These are phyloP conservation scores for Tilletia caries DNA, from an alignment of 1,284 basidiomycete genomes.

Conservation along the genomic window DNA sequence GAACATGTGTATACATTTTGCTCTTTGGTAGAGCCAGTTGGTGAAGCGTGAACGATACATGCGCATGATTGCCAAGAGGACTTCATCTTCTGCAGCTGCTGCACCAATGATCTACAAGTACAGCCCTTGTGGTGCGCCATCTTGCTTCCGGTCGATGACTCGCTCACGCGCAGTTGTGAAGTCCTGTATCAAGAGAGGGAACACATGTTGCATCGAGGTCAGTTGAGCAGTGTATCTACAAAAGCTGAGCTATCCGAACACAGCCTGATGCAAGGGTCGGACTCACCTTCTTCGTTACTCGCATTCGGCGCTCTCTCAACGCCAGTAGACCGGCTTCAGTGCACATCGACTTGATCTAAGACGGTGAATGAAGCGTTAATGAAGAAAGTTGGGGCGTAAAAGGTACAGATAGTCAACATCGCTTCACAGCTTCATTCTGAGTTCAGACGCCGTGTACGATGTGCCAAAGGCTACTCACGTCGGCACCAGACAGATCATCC, in stretches of 20 bases:
- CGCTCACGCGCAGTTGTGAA: conserved; percentile 49
- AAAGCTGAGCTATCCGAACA: background rate
- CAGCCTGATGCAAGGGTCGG: background rate
- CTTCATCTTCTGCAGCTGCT: too few relatives aligned
- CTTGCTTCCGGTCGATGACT: conserved; percentile 51
- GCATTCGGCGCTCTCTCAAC: conserved; percentile 89
- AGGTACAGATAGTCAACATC: too few relatives aligned
- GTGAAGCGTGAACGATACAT: too few relatives aligned
- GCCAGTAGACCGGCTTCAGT: conserved; percentile 92
- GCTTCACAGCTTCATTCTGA: too few relatives aligned
- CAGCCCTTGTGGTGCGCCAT: conserved; percentile 47
- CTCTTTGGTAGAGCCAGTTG: too few relatives aligned
- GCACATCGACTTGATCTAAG: conserved; percentile 50
- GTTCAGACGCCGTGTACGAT: too few relatives aligned
- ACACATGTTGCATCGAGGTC: background rate
- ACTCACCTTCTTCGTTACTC: conserved; percentile 72
- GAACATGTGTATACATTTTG: too few relatives aligned
- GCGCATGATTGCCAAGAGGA: too few relatives aligned
- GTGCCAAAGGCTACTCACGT: conserved; percentile 1
- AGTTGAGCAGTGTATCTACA: background rate
- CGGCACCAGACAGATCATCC: conserved; percentile 68
- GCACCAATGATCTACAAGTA: conserved; percentile 18
- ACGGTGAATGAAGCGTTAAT: background rate
- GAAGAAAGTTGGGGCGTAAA: background rate
- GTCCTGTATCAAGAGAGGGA: conserved; percentile 25